Conservation (phyloP, 345 rosid genomes). For the Melaleuca alternifolia region DNA sequence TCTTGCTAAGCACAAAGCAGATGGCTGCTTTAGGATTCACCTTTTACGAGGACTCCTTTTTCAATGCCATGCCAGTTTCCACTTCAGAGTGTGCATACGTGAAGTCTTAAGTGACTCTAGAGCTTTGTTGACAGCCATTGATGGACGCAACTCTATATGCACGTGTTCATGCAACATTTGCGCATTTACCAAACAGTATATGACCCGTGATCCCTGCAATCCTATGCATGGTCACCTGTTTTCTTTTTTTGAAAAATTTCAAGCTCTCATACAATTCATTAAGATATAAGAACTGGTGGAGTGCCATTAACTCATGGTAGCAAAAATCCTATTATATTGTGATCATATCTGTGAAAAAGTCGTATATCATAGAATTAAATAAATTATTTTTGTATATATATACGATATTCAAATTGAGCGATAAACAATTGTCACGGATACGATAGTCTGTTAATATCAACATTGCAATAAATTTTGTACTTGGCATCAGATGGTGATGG, state of each 20-base stretch:
- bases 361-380: neutral
- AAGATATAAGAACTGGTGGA: neutral
- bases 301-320: neutral
- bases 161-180: neutral
- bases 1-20: neutral
- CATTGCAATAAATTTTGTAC: neutral
- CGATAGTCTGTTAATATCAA: neutral
- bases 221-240: neutral
- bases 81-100: neutral
- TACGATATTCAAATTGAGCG: too few species aligned
- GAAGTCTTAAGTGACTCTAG: neutral
- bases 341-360: neutral
- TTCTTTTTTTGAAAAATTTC: neutral
- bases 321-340: neutral
- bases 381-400: too few species aligned
- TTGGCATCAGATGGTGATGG: neutral
- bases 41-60: neutral
- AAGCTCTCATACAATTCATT: neutral
- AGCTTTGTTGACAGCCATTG: neutral
- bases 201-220: neutral
- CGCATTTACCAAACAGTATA: neutral
- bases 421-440: neutral
- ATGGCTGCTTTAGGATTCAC: neutral
- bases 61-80: neutral
- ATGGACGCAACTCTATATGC: neutral